A percentile compares a stretch with the other conserved stretches of the same genome.
Evolutionary conservation across 2,329 filamentous ascomycete species (phyloP).

Genomic region (Fusarium camptoceras): DNA sequence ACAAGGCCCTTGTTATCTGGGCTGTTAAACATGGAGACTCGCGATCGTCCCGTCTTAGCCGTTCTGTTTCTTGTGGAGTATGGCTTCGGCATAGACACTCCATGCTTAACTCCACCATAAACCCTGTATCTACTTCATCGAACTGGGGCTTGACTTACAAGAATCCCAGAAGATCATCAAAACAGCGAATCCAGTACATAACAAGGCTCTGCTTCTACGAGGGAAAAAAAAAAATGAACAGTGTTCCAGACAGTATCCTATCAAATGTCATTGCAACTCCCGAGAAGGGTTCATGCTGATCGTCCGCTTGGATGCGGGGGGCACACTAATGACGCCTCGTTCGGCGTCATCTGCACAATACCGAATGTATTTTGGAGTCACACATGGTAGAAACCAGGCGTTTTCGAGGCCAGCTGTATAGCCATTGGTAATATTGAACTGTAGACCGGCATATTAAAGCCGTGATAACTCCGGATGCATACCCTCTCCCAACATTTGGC

Average conservation of each 20-base stretch:
- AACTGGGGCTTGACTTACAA: background rate
- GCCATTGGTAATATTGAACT: background rate
- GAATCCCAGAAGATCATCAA: background rate
- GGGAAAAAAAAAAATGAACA: too few species aligned
- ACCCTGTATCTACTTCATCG: background rate
- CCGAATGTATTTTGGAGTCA: background rate
- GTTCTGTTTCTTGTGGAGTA: background rate
- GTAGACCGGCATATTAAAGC: fast-evolving
- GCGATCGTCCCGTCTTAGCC: background rate
- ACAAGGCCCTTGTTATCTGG: background rate
- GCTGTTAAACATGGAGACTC: background rate
- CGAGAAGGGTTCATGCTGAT: background rate
- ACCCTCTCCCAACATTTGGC: background rate
- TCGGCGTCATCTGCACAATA: background rate
- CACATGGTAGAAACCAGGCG: background rate
- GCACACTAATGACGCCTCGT: slow-evolving; percentile 2
- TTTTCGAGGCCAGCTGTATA: background rate
- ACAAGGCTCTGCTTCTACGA: too few species aligned
- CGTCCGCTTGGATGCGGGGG: background rate
- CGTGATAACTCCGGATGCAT: background rate
- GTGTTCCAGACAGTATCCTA: background rate
- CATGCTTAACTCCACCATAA: background rate
- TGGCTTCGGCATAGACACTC: background rate
- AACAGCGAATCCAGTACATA: fast-evolving
- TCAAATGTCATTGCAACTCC: background rate